Percentiles rank a stretch among this genome's conserved stretches.
These are phyloP conservation scores for Papilionanthe hybrid DNA, from an alignment of 116 monocot species.

Conservation along the genomic window DNA sequence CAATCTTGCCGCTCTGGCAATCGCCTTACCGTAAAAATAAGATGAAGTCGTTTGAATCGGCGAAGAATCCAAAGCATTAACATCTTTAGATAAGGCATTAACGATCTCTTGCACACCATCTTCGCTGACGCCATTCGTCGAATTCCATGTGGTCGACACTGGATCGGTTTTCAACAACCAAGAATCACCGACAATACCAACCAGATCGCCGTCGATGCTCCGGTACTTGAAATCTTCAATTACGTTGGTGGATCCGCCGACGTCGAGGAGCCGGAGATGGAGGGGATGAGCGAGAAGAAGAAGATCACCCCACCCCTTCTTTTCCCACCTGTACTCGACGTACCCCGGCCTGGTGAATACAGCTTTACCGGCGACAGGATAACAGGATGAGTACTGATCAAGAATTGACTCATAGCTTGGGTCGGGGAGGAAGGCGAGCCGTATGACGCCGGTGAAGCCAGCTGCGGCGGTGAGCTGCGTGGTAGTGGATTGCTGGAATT, in stretches of 20 bases:
- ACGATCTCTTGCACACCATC: conserved; percentile 44
- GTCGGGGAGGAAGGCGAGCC: conserved; percentile 51
- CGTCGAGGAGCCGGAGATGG: conserved; percentile 56
- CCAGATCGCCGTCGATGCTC: conserved; percentile 86
- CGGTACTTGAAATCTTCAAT: conserved; percentile 47
- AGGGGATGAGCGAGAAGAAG: conserved; percentile 89
- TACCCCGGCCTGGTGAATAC: conserved; percentile 41
- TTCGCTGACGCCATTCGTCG: conserved; percentile 49
- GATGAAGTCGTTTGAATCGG: conserved; percentile 68
- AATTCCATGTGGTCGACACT: conserved; percentile 63
- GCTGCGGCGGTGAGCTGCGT: conserved; percentile 21
- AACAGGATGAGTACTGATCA: conserved; percentile 68
- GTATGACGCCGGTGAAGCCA: conserved; percentile 47
- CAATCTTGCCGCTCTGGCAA: conserved; percentile 79
- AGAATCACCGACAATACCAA: conserved; percentile 73
- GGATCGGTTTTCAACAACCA: conserved; percentile 74
- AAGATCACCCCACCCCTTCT: conserved; percentile 72
- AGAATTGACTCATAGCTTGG: conserved; percentile 44
- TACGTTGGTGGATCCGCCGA: conserved; percentile 16
- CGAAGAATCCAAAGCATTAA: conserved; percentile 29
- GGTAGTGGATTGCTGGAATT: conserved; percentile 19
- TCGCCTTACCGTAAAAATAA: conserved; percentile 90
- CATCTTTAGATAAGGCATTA: conserved; percentile 56
- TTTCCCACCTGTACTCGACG: conserved; percentile 76
- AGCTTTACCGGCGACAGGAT: conserved; percentile 66